These are phyloP conservation scores for Phytophthora pisi DNA, from an alignment of 352 stramenopile species.

Conservation along the genomic window DNA sequence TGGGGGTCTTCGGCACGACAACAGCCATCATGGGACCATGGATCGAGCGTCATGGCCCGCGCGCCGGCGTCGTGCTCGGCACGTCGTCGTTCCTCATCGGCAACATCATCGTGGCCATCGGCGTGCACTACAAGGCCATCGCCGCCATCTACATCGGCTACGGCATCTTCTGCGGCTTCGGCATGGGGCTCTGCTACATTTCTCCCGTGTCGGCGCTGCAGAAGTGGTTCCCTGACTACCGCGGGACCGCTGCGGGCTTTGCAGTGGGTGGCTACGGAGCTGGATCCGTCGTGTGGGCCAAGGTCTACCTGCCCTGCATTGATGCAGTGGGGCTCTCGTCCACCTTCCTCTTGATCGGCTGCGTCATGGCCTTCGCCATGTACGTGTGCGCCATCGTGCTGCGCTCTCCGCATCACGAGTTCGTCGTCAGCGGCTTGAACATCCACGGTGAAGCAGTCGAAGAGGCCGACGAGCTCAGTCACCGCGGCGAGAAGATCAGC, in stretches of 20 bases:
- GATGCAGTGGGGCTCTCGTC: constrained; percentile 51
- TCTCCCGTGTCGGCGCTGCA: constrained; percentile 67
- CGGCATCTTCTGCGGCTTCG: constrained; percentile 61
- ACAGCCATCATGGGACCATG: constrained; percentile 66
- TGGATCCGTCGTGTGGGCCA: constrained; percentile 61
- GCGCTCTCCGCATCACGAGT: constrained; percentile 52
- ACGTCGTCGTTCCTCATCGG: constrained; percentile 52
- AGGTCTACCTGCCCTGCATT: constrained; percentile 59
- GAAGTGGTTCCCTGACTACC: constrained; percentile 77
- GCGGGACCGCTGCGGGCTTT: constrained; percentile 62
- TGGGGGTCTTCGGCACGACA: constrained; percentile 61
- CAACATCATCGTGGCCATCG: constrained; percentile 58
- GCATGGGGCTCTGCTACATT: constrained; percentile 72
- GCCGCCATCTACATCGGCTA: constrained; percentile 64
- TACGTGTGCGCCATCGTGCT: constrained; percentile 48
- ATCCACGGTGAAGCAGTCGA: constrained; percentile 60
- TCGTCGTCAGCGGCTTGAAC: constrained; percentile 55
- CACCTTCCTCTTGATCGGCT: constrained; percentile 53
- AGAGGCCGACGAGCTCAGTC: constrained; percentile 42
- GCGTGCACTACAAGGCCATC: constrained; percentile 51
- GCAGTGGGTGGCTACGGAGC: constrained; percentile 63
- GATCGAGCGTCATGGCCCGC: constrained; percentile 62
- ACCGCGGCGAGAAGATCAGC: constrained; percentile 48
- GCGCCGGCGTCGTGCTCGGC: constrained; percentile 46
- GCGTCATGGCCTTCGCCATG: constrained; percentile 45